Percentiles rank a stretch among this genome's conserved stretches.
These are phyloP conservation scores for Gracilariopsis chorda DNA, from an alignment of 23 red algal genomes.

Conservation along the genomic window DNA sequence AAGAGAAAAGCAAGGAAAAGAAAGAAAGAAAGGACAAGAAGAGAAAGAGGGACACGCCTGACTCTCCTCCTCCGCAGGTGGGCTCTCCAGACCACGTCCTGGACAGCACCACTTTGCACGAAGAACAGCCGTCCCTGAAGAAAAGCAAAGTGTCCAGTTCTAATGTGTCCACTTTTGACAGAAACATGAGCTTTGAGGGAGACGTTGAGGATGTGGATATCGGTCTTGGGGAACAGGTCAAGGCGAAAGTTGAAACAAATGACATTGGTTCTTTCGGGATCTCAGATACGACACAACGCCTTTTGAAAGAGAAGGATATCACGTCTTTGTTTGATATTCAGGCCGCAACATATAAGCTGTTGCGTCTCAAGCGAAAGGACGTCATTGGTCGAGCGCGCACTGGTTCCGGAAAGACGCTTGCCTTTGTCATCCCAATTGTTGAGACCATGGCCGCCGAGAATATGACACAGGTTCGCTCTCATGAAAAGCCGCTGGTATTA, in stretches of 20 bases:
- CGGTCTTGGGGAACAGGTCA: not conserved
- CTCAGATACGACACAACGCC: constrained; percentile 19
- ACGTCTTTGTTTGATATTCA: constrained; percentile 80
- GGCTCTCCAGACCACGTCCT: not conserved
- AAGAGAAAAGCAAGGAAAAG: not conserved
- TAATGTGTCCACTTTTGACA: too few species aligned
- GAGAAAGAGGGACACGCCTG: not conserved
- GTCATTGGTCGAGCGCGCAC: constrained; percentile 86
- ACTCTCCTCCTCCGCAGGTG: not conserved
- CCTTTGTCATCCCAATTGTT: constrained; percentile 92
- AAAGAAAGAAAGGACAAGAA: not conserved
- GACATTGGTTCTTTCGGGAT: constrained; percentile 40
- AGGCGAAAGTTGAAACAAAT: not conserved
- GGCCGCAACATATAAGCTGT: constrained; percentile 70
- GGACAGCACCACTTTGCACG: not conserved
- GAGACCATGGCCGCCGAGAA: constrained; percentile 65
- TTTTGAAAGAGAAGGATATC: constrained; percentile 57
- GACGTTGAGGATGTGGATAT: constrained; percentile 59
- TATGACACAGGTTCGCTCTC: not conserved
- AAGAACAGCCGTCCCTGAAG: not conserved
- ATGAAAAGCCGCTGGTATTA: constrained; percentile 51
- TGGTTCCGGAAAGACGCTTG: constrained; percentile 95
- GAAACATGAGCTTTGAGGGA: too few species aligned
- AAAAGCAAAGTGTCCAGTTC: not conserved
- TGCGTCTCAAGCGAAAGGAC: constrained; percentile 57